Conservation (phyloP, 345 rosid genomes). For the Camelina laxa region DNA sequence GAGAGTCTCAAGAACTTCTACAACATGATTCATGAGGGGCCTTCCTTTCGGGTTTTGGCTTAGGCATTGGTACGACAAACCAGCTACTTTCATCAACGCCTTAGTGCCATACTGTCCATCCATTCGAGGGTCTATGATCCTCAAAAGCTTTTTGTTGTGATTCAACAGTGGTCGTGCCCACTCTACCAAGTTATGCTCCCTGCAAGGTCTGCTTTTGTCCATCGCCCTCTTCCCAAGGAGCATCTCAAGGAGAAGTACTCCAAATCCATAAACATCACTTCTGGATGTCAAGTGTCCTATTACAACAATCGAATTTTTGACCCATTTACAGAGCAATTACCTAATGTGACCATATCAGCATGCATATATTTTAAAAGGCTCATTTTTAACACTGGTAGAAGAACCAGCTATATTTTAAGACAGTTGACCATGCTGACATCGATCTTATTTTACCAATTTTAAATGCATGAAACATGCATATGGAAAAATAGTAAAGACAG, state of each 20-base stretch:
- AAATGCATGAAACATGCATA: constrained; percentile 2
- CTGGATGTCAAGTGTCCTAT: constrained; percentile 94
- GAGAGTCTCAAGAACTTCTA: constrained; percentile 69
- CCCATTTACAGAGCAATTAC: constrained; percentile 1
- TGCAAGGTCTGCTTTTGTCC: constrained; percentile 90
- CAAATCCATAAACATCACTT: constrained; percentile 96
- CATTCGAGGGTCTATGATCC: constrained; percentile 89
- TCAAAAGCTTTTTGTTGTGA: constrained; percentile 80
- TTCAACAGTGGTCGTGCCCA: constrained; percentile 95
- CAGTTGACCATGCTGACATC: neutral
- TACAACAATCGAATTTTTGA: constrained; percentile 29
- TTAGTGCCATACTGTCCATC: constrained; percentile 78
- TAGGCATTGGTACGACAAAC: constrained; percentile 81
- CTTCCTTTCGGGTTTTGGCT: constrained; percentile 82
- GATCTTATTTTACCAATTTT: neutral
- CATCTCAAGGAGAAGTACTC: constrained; percentile 94
- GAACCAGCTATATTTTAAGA: neutral
- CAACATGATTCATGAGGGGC: constrained; percentile 70
- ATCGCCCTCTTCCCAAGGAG: constrained; percentile 93
- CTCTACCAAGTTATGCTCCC: constrained; percentile 92
- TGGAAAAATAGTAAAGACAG: constrained; percentile 39
- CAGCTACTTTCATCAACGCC: constrained; percentile 74
- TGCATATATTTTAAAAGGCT: neutral
- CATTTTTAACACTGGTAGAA: neutral
- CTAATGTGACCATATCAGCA: neutral